These are phyloP conservation scores for Penicillium sclerotigenum DNA, from an alignment of 2,329 filamentous ascomycete genomes.

Conservation along the genomic window DNA sequence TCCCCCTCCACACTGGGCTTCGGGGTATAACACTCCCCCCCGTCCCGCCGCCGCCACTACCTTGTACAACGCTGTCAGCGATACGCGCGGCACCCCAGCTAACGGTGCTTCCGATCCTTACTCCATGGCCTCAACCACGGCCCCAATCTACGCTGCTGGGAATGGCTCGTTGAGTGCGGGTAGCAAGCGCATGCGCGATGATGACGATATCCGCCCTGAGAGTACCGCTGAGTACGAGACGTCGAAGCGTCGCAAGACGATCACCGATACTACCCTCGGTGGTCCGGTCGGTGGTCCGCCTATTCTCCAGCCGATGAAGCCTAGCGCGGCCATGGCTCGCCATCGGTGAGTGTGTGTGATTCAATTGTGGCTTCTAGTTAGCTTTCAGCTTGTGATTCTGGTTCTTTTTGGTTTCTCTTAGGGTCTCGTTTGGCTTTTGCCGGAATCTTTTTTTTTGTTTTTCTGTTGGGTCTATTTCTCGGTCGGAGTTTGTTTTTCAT, in stretches of 20 bases:
- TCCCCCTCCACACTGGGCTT: constrained; percentile 69
- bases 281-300: constrained; percentile 43
- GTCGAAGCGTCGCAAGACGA: constrained; percentile 73
- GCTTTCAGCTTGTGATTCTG: constrained; percentile 10
- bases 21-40: constrained; percentile 76
- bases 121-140: constrained; percentile 64
- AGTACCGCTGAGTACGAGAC: constrained; percentile 60
- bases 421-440: constrained; percentile 1
- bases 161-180: constrained; percentile 59
- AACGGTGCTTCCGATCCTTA: constrained; percentile 72
- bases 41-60: constrained; percentile 69
- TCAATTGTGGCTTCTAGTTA: not conserved
- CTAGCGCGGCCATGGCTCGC: constrained; percentile 40
- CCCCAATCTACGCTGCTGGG: constrained; percentile 49
- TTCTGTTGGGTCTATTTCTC: not conserved
- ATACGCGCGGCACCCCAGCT: constrained; percentile 62
- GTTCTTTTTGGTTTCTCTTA: constrained; percentile 1
- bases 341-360: constrained; percentile 31
- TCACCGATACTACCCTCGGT: constrained; percentile 57
- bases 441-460: not conserved
- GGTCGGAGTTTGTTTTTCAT: constrained; percentile 13
- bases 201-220: constrained; percentile 64
- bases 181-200: constrained; percentile 62
- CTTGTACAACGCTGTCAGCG: constrained; percentile 85
- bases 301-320: constrained; percentile 45